A percentile compares a stretch with the other conserved stretches of the same genome.
Conservation (phyloP, 2,329 filamentous ascomycete species). For the Cyphellophora europaea region DNA sequence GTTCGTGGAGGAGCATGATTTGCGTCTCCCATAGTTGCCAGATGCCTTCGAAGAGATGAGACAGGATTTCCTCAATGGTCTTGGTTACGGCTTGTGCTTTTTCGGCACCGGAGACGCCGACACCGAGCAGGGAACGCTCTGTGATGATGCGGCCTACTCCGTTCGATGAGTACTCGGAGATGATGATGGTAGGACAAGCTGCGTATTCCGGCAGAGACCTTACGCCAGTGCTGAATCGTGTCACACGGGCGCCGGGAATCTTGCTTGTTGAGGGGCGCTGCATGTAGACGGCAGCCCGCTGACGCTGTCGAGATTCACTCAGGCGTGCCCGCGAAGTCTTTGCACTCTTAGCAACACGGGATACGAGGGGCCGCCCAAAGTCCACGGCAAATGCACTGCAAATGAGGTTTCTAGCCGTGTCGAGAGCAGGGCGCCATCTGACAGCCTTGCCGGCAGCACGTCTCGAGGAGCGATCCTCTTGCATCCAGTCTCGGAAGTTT, state of each 20-base stretch:
- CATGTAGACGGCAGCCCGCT: constrained; percentile 8
- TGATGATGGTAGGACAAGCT: constrained; percentile 6
- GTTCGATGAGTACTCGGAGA: constrained; percentile 7
- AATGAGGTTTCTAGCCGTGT: constrained; percentile 5
- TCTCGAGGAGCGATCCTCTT: constrained; percentile 3
- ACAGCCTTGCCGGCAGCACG: constrained; percentile 7
- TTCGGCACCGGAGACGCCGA: not conserved
- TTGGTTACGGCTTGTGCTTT: not conserved
- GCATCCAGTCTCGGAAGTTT: constrained; percentile 10
- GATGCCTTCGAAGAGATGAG: constrained; percentile 5
- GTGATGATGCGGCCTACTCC: constrained; percentile 5
- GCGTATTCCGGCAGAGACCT: constrained; percentile 4
- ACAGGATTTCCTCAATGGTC: constrained; percentile 3
- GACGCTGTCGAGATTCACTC: constrained; percentile 3
- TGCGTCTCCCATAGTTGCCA: constrained; percentile 6
- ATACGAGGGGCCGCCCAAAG: constrained; percentile 4
- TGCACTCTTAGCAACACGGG: not conserved
- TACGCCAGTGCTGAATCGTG: constrained; percentile 3
- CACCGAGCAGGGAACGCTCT: constrained; percentile 2
- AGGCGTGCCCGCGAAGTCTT: not conserved
- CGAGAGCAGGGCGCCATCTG: constrained; percentile 6
- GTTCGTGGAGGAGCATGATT: constrained; percentile 5
- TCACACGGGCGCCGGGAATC: constrained; percentile 2
- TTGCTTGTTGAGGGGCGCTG: constrained; percentile 3
- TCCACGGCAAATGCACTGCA: constrained; percentile 9